A percentile compares a stretch with the other conserved stretches of the same genome.
Conservation (phyloP, 495 filamentous ascomycete genomes). For the Aspergillus sparsus region DNA sequence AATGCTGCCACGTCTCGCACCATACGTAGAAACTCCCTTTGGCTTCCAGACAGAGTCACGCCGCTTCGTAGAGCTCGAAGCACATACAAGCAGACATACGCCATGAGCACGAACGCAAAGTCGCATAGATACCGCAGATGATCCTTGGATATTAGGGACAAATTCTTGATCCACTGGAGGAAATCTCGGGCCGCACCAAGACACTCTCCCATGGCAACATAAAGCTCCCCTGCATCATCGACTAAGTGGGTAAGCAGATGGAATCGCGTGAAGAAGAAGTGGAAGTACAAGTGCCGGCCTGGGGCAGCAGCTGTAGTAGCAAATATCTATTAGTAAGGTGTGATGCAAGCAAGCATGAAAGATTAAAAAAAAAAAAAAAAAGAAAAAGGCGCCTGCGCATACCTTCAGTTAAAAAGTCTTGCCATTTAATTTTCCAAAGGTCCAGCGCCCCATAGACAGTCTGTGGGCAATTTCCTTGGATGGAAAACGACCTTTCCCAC, state of each 20-base stretch:
- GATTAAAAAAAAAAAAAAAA: background rate
- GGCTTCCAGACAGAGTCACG: background rate
- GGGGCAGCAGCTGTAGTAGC: background rate
- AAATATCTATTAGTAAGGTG: background rate
- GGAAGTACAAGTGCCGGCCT: slow-evolving; percentile 1
- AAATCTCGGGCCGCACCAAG: background rate
- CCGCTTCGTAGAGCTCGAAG: background rate
- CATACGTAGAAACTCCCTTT: background rate
- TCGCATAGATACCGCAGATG: background rate
- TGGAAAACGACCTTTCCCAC: slow-evolving; percentile 1
- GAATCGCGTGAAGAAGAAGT: background rate
- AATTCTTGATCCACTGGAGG: slow-evolving; percentile 1
- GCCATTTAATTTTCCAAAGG: background rate
- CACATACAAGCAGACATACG: background rate
- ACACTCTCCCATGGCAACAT: background rate
- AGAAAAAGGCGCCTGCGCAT: slow-evolving; percentile 1
- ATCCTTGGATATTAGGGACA: background rate
- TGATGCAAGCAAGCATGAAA: background rate
- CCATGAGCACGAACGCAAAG: background rate
- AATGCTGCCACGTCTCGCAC: background rate
- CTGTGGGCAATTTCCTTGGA: background rate
- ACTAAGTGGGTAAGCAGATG: background rate
- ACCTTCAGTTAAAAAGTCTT: background rate
- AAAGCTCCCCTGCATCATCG: background rate
- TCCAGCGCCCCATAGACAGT: background rate